Evolutionary conservation across 495 filamentous ascomycete species (phyloP).

Genomic region (Podospora fimiseda): DNA sequence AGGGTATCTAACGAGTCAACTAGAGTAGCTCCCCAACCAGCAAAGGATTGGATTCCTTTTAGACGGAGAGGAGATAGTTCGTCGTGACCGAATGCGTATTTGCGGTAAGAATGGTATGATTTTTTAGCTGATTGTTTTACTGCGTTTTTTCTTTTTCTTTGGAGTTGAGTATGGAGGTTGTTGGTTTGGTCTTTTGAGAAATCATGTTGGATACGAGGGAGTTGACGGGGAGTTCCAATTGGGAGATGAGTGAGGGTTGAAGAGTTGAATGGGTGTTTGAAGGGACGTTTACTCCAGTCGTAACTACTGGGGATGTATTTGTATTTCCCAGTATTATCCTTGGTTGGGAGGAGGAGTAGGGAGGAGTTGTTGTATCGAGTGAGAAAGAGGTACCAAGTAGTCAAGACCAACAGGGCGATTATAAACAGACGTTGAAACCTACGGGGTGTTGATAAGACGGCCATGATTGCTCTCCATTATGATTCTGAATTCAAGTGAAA

Average conservation of each 20-base stretch:
- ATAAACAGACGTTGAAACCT: constrained; percentile 21
- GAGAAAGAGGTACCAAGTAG: constrained; percentile 12
- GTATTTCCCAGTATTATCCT: constrained; percentile 2
- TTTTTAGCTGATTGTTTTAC: constrained; percentile 63
- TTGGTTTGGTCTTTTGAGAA: constrained; percentile 30
- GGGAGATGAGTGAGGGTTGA: constrained; percentile 28
- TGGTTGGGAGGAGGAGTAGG: not conserved
- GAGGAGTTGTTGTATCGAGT: not conserved
- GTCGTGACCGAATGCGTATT: constrained; percentile 68
- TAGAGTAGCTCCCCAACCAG: constrained; percentile 81
- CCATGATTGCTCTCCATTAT: constrained; percentile 19
- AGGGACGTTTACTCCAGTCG: constrained; percentile 36
- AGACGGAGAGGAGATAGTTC: constrained; percentile 63
- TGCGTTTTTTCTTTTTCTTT: constrained; percentile 21
- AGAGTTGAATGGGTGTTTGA: constrained; percentile 29
- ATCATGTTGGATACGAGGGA: constrained; percentile 36
- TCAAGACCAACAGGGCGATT: constrained; percentile 15
- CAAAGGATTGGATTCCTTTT: constrained; percentile 57
- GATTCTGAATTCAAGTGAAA: not conserved
- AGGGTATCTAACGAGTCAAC: constrained; percentile 81
- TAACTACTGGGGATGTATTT: constrained; percentile 32
- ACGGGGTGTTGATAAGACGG: constrained; percentile 16
- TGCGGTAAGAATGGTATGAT: constrained; percentile 69
- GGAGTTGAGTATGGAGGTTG: constrained; percentile 24
- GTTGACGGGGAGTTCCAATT: constrained; percentile 23